Evolutionary conservation across 257 asterid genomes (phyloP).

Genomic region (Rehmannia glutinosa): DNA sequence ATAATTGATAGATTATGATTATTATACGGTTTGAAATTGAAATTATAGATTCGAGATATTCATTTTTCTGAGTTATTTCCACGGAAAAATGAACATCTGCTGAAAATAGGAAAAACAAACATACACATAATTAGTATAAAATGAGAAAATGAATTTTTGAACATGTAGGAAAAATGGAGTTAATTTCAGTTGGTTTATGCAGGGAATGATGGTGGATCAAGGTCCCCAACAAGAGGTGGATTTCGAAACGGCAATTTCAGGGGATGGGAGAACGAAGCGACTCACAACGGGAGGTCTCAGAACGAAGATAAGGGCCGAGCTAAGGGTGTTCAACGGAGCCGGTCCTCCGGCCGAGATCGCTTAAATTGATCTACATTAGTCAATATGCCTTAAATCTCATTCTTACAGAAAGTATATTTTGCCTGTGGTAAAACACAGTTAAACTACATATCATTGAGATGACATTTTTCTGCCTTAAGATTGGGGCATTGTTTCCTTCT

Average conservation of each 20-base stretch:
- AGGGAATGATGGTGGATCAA: slow-evolving; percentile 26
- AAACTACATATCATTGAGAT: not conserved
- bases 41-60: too few relatives aligned
- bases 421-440: not conserved
- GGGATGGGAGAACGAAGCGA: too few relatives aligned
- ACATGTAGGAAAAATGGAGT: not conserved
- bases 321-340: slow-evolving; percentile 5
- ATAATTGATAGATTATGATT: too few relatives aligned
- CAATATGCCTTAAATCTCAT: not conserved
- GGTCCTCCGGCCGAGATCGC: not conserved
- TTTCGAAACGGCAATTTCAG: slow-evolving; percentile 7
- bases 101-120: too few relatives aligned
- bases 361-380: not conserved
- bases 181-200: not conserved
- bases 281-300: too few relatives aligned
- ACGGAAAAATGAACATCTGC: too few relatives aligned
- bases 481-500: not conserved
- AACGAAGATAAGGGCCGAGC: not conserved
- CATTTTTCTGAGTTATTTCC: too few relatives aligned
- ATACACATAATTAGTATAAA: too few relatives aligned
- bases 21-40: too few relatives aligned
- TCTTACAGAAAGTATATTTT: not conserved
- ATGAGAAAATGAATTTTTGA: too few relatives aligned
- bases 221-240: slow-evolving; percentile 29
- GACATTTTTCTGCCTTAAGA: not conserved